A percentile compares a stretch with the other conserved stretches of the same genome.
Conservation (phyloP, 2,329 filamentous ascomycete genomes). For the Cytospora schulzeri region DNA sequence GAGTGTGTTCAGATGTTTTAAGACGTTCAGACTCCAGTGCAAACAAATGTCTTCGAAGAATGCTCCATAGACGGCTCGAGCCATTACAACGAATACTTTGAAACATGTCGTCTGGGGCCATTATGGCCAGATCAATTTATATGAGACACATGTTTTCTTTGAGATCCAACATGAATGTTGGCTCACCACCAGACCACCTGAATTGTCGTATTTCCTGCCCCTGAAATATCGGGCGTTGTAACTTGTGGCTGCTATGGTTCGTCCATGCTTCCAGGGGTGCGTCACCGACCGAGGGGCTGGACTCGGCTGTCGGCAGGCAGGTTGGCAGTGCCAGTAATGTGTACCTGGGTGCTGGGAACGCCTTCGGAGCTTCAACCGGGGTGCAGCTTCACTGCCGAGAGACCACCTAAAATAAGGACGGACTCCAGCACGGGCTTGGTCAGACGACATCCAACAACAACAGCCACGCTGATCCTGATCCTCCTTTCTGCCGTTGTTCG, state of each 20-base stretch:
- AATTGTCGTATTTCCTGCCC: not conserved
- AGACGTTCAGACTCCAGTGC: not conserved
- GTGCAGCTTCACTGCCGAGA: not conserved
- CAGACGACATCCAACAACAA: not conserved
- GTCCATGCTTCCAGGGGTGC: not conserved
- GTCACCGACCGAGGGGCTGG: slow-evolving; percentile 2
- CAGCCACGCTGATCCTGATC: slow-evolving; percentile 15
- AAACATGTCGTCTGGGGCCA: not conserved
- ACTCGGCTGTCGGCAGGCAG: not conserved
- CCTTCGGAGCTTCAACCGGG: not conserved
- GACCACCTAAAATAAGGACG: not conserved
- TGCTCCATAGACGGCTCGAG: not conserved
- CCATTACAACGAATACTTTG: not conserved
- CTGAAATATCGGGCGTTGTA: not conserved
- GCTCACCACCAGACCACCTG: not conserved
- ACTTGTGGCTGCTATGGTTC: not conserved
- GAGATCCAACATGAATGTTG: not conserved
- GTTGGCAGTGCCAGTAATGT: not conserved
- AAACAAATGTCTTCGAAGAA: not conserved
- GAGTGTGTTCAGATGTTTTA: not conserved
- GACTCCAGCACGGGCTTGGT: not conserved
- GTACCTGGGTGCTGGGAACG: not conserved
- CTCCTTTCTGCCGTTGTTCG: not conserved
- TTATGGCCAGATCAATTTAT: not conserved
- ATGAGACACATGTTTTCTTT: not conserved